Conservation (phyloP, 805 yeast species). For the Teunomyces kruisii region DNA sequence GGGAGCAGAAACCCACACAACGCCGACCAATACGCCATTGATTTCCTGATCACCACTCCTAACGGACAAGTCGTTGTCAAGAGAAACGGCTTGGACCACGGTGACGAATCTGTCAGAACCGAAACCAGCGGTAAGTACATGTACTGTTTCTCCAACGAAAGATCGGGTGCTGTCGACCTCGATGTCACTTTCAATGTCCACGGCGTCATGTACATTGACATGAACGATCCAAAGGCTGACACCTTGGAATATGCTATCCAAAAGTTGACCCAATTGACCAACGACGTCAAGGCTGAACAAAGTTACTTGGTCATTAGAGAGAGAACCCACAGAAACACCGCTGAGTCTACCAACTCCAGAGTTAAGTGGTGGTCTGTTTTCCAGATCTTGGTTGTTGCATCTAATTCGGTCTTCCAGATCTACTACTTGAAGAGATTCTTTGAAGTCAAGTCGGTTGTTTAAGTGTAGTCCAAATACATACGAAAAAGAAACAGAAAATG, state of each 20-base stretch:
- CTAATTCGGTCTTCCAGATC: constrained; percentile 89
- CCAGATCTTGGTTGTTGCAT: constrained; percentile 82
- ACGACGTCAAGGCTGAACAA: constrained; percentile 89
- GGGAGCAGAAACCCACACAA: constrained; percentile 83
- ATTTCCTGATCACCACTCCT: constrained; percentile 52
- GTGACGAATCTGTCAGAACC: constrained; percentile 71
- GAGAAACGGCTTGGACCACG: constrained; percentile 66
- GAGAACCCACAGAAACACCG: constrained; percentile 97
- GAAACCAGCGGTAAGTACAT: constrained; percentile 68
- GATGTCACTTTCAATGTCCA: constrained; percentile 95
- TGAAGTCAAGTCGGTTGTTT: constrained; percentile 90
- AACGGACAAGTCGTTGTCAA: constrained; percentile 50
- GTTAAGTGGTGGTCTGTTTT: constrained; percentile 98
- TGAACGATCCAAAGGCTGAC: constrained; percentile 71
- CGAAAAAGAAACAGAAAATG: background rate
- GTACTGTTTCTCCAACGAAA: constrained; percentile 92
- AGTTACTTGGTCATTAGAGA: constrained; percentile 93
- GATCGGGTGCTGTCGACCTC: constrained; percentile 65
- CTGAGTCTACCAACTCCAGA: constrained; percentile 94
- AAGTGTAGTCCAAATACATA: constrained; percentile 14
- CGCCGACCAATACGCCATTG: constrained; percentile 62
- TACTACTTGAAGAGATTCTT: constrained; percentile 92
- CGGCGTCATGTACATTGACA: constrained; percentile 85
- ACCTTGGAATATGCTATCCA: constrained; percentile 82
- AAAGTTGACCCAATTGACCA: constrained; percentile 69